A percentile compares a stretch with the other conserved stretches of the same genome.
Conservation (phyloP, 1,139 yeast species). For the Yamadazyma epiphylla region DNA sequence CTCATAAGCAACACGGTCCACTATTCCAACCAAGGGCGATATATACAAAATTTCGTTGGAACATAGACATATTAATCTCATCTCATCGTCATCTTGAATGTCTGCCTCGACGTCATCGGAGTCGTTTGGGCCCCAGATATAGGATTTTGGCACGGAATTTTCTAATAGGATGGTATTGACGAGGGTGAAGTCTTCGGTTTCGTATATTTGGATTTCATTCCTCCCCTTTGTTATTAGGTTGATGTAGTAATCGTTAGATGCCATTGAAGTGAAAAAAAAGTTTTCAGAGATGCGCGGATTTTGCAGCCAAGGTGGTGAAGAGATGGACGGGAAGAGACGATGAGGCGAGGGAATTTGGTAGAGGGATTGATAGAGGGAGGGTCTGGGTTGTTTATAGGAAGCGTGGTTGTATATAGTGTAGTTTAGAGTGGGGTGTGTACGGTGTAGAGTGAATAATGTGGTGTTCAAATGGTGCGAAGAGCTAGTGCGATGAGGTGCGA, state of each 20-base stretch:
- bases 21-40: slow-evolving; percentile 12
- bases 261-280: slow-evolving; percentile 4
- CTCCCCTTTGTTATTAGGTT: slow-evolving; percentile 6
- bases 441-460: no score
- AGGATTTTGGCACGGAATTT: slow-evolving; percentile 1
- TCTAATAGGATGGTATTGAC: slow-evolving; percentile 8
- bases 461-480: neutral
- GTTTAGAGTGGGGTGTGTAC: no score
- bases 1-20: slow-evolving; percentile 6
- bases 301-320: no score
- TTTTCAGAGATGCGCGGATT: slow-evolving; percentile 1
- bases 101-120: no score
- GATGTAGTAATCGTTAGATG: slow-evolving; percentile 6
- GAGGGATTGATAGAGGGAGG: no score
- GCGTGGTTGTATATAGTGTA: no score
- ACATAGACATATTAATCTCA: slow-evolving; percentile 5
- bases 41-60: slow-evolving; percentile 7
- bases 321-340: no score
- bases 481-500: neutral
- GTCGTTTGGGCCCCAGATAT: slow-evolving; percentile 4
- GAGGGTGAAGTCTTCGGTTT: slow-evolving; percentile 12
- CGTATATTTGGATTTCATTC: slow-evolving; percentile 11
- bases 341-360: no score
- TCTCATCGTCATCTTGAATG: slow-evolving; percentile 2
- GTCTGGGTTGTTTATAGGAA: no score